Evolutionary conservation across 1,284 basidiomycete genomes (phyloP).

Genomic region (Microbotryomycetes sp.): DNA sequence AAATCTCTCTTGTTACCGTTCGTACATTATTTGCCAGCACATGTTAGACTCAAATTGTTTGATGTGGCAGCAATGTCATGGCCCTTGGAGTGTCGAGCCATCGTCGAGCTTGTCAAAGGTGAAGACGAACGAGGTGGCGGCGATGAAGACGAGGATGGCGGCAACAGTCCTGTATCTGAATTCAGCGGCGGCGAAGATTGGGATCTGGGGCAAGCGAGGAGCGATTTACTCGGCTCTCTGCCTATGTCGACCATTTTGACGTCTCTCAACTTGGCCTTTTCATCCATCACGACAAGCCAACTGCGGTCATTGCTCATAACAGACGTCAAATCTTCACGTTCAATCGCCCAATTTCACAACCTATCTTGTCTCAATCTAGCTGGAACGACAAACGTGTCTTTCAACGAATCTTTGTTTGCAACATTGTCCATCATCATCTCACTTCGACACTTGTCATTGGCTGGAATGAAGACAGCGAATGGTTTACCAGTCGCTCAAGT

Average conservation of each 20-base stretch:
- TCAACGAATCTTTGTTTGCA: conserved; percentile 12
- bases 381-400: background rate
- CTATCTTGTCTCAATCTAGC: conserved; percentile 16
- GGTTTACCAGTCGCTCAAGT: background rate
- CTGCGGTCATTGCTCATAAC: conserved; percentile 11
- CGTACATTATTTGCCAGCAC: conserved; percentile 11
- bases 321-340: background rate
- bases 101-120: conserved; percentile 1
- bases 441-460: conserved; percentile 14
- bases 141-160: background rate
- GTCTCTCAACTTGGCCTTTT: conserved; percentile 15
- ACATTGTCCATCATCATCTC: conserved; percentile 11
- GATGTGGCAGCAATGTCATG: conserved; percentile 15
- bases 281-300: conserved; percentile 1
- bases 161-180: background rate
- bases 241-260: background rate
- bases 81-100: conserved; percentile 2
- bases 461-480: conserved; percentile 6
- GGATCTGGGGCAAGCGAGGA: background rate
- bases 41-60: conserved; percentile 9
- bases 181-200: background rate
- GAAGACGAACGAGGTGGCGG: background rate
- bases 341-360: conserved; percentile 11
- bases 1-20: conserved; percentile 11
- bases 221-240: no score